These are phyloP conservation scores for Cordyceps fumosorosea DNA, from an alignment of 2,329 filamentous ascomycete species.

Conservation along the genomic window DNA sequence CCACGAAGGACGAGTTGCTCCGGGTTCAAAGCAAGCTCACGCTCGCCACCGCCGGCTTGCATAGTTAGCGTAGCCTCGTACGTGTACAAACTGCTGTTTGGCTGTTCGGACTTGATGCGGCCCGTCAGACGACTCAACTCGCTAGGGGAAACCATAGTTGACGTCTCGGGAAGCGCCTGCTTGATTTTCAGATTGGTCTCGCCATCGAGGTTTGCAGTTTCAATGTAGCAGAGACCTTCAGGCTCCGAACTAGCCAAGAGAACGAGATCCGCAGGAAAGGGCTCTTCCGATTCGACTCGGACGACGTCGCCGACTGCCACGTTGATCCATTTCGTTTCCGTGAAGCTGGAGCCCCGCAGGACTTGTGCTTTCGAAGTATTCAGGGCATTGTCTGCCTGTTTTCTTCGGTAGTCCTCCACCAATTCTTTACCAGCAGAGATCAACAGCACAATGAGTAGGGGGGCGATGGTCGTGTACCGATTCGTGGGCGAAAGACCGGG, in stretches of 20 bases:
- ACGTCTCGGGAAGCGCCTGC: slow-evolving; percentile 90
- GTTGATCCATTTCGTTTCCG: slow-evolving; percentile 88
- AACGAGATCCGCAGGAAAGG: slow-evolving; percentile 90
- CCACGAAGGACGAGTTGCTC: slow-evolving; percentile 91
- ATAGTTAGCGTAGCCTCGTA: slow-evolving; percentile 95
- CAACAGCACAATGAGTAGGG: slow-evolving; percentile 79
- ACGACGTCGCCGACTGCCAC: slow-evolving; percentile 89
- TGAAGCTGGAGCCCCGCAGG: slow-evolving; percentile 74
- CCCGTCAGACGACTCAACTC: slow-evolving; percentile 83
- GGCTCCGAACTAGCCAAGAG: slow-evolving; percentile 92
- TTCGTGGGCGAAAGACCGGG: slow-evolving; percentile 93
- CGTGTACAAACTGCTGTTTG: slow-evolving; percentile 96
- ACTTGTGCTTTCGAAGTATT: slow-evolving; percentile 84
- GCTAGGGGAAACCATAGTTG: slow-evolving; percentile 74
- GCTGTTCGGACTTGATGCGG: slow-evolving; percentile 86
- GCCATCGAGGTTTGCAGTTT: slow-evolving; percentile 94
- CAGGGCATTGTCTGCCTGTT: slow-evolving; percentile 75
- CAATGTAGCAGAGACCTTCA: slow-evolving; percentile 96
- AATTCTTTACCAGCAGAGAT: slow-evolving; percentile 96
- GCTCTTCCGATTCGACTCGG: slow-evolving; percentile 86
- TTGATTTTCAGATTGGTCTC: slow-evolving; percentile 99
- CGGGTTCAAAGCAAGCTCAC: slow-evolving; percentile 80
- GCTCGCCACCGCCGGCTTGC: slow-evolving; percentile 83
- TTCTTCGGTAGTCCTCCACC: slow-evolving; percentile 87
- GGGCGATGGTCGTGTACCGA: slow-evolving; percentile 90